These are phyloP conservation scores for Eudorina sp. DNA, from an alignment of 139 green algal genomes.

Conservation along the genomic window DNA sequence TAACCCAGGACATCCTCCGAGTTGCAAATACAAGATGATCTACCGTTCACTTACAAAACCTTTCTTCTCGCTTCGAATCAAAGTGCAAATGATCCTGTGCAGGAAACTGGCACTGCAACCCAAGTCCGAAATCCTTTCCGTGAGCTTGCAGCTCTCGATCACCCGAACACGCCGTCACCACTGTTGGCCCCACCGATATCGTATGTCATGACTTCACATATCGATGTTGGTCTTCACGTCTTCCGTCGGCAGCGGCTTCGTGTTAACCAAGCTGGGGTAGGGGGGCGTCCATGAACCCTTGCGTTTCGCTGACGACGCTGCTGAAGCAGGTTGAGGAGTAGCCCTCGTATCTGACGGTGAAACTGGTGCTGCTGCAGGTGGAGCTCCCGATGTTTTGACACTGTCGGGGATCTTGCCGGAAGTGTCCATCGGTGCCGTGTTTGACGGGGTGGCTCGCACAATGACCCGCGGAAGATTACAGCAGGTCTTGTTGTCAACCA, in stretches of 20 bases:
- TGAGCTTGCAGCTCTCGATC: too few species aligned
- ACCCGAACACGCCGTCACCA: too few species aligned
- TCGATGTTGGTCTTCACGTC: conserved; percentile 40
- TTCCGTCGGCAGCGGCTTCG: conserved; percentile 16
- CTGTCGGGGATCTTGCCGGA: conserved; percentile 6
- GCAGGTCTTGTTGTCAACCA: neutral
- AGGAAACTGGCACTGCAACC: too few species aligned
- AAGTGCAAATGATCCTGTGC: too few species aligned
- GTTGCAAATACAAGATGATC: too few species aligned
- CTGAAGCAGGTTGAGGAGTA: neutral
- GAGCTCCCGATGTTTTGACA: neutral
- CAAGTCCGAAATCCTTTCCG: too few species aligned
- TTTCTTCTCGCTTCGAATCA: too few species aligned
- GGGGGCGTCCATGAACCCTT: conserved; percentile 24
- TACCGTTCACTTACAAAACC: too few species aligned
- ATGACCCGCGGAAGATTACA: neutral
- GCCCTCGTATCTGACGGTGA: neutral
- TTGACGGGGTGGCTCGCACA: neutral
- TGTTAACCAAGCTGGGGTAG: conserved; percentile 4
- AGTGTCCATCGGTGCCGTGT: neutral
- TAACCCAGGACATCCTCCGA: too few species aligned
- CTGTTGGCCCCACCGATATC: too few species aligned
- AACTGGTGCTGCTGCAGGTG: neutral
- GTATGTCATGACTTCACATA: neutral
- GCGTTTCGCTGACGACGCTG: neutral